Base-by-base conservation (phyloP, 306 rosid genomes). In the Ormosia emarginata region DNA sequence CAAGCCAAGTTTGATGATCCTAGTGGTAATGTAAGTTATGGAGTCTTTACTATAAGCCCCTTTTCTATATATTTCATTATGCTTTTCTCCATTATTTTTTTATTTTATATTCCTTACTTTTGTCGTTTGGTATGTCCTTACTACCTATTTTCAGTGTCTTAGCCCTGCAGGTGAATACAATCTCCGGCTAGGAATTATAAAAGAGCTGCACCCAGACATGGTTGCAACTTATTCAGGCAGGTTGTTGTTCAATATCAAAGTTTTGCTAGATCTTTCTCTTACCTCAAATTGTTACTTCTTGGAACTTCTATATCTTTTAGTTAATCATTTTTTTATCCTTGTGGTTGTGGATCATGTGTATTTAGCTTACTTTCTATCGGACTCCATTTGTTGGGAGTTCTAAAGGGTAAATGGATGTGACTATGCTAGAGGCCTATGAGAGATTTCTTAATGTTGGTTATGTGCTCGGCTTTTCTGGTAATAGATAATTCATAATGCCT, bases 151-250 rank as follows among this genome's bases (percentile, higher is more conserved):
- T 71, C 82, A 95, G 99, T 93, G 99, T 89, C 95, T 93, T 76
- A 93, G 98, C 88, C 99, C 99, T 79, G 99, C 99, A 52, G 98
- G 99, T 62, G 98, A 95, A 80, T 95, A 95, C 85, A 95, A 95
- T 86, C 99, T 95, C 77, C 98, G 99, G 29, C 91, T 95, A 67
- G 99, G 99, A 81, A 91, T 93, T 63, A 86, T 95, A 78, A 95
- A 95, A 88, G 99, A 95, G 90, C 91, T 93, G 79, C 98, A 95
- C 73, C 99, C 98, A n/a, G 98, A 95, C 84, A 87, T 95, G 94
- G 99, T 95, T 67, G 99, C 99, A n/a, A 95, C 99, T 79, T 95
- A 90, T 87, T 93, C 99, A 50, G 98, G 98, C 90, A 93, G 99
- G 99, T 95, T 86, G 90, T 87, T 68, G 41, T 64, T 84, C 43